A percentile compares a stretch with the other conserved stretches of the same genome.
Conservation (phyloP, 768 basidiomycete species). For the Boletus subparvulus region DNA sequence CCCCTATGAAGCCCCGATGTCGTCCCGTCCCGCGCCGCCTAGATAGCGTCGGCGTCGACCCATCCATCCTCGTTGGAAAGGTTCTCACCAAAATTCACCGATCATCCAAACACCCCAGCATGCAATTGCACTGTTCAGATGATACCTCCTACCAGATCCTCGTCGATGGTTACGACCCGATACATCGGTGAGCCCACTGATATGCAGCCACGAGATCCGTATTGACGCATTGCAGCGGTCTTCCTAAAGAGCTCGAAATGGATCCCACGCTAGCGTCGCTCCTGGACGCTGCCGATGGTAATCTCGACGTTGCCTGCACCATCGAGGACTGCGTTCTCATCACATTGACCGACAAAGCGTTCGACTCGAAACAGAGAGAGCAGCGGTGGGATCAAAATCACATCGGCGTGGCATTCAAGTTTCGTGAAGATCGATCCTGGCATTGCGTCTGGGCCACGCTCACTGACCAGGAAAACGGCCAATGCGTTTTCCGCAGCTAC, state of each 20-base stretch:
- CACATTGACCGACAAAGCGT: constrained; percentile 59
- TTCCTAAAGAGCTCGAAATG: constrained; percentile 62
- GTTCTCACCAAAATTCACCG: constrained; percentile 39
- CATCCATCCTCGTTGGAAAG: constrained; percentile 45
- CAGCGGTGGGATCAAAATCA: constrained; percentile 39
- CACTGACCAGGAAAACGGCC: constrained; percentile 48
- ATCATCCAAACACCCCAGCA: constrained; percentile 44
- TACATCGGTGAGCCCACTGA: constrained; percentile 36
- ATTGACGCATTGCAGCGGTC: constrained; percentile 32
- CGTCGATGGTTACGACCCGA: constrained; percentile 64
- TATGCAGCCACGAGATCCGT: background rate
- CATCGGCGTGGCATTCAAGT: constrained; percentile 52
- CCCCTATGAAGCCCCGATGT: constrained; percentile 28
- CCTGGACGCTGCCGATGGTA: constrained; percentile 39
- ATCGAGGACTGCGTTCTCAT: constrained; percentile 55
- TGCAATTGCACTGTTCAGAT: constrained; percentile 50
- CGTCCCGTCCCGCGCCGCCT: constrained; percentile 38
- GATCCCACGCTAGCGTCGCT: constrained; percentile 40
- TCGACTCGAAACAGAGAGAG: constrained; percentile 37
- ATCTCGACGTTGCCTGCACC: constrained; percentile 37
- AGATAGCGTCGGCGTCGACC: constrained; percentile 38
- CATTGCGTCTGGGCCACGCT: constrained; percentile 67
- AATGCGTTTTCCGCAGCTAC: constrained; percentile 56
- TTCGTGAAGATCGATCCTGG: constrained; percentile 49
- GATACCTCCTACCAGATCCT: constrained; percentile 46